Conservation (phyloP, 1,284 basidiomycete genomes). For the Sanghuangporus sanghuang region DNA sequence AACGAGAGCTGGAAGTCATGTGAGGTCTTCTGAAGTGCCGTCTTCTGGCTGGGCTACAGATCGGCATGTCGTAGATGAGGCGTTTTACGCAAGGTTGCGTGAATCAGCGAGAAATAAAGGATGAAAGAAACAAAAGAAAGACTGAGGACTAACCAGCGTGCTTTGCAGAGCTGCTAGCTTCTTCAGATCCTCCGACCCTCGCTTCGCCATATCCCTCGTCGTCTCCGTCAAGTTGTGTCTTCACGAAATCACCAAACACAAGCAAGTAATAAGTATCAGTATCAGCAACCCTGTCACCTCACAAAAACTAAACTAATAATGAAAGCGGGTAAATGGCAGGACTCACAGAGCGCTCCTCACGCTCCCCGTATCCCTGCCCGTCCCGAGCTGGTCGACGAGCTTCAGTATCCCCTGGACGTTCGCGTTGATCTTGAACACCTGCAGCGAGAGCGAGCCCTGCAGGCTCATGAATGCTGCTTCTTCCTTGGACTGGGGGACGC, state of each 20-base stretch:
- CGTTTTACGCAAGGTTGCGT: neutral
- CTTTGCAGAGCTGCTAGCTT: constrained; percentile 68
- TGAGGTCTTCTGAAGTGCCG: constrained; percentile 82
- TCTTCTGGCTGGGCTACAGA: constrained; percentile 71
- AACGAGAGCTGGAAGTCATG: constrained; percentile 90
- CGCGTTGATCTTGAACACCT: constrained; percentile 98
- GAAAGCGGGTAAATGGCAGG: neutral
- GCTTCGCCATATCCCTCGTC: constrained; percentile 91
- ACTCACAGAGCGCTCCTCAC: constrained; percentile 79
- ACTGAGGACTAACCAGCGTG: constrained; percentile 44
- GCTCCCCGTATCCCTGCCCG: constrained; percentile 65
- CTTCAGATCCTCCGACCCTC: constrained; percentile 90
- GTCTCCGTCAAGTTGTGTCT: constrained; percentile 90
- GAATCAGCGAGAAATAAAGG: neutral
- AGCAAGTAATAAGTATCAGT: too few relatives aligned
- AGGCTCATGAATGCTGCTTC: constrained; percentile 73
- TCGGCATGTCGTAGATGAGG: neutral
- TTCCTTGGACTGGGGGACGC: constrained; percentile 49
- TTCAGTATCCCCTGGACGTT: constrained; percentile 95
- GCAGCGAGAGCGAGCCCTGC: constrained; percentile 85
- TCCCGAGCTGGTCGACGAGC: constrained; percentile 88
- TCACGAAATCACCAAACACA: neutral
- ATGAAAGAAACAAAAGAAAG: too few relatives aligned
- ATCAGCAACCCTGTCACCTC: too few relatives aligned
- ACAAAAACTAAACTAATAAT: neutral